Conservation (phyloP, 768 basidiomycete genomes). For the Suillus sp. region DNA sequence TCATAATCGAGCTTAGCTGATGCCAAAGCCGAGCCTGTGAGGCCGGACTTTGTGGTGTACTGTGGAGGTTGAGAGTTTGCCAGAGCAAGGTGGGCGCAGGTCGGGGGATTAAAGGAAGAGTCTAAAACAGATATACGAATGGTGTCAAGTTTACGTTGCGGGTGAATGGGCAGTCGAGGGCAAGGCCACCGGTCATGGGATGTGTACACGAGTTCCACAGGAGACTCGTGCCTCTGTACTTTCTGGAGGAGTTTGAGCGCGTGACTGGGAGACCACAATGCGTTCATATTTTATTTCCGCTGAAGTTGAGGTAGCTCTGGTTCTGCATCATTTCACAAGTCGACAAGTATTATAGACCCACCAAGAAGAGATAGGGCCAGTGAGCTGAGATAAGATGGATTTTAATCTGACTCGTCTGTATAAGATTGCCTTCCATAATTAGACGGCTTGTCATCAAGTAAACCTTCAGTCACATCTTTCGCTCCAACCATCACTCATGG, state of each 20-base stretch:
- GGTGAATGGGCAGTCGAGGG: constrained; percentile 19
- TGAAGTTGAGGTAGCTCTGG: neutral
- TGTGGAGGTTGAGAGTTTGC: constrained; percentile 43
- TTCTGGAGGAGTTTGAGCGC: constrained; percentile 25
- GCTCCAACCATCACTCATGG: constrained; percentile 39
- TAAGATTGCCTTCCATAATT: constrained; percentile 13
- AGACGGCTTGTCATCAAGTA: neutral
- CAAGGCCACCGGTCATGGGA: constrained; percentile 71
- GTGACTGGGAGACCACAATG: constrained; percentile 17
- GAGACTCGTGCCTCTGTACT: constrained; percentile 47
- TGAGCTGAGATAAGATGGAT: neutral
- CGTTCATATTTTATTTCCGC: neutral
- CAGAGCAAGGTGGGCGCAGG: constrained; percentile 80
- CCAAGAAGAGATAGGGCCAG: neutral
- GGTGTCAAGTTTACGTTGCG: constrained; percentile 16
- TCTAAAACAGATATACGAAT: constrained; percentile 78
- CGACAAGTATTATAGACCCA: neutral
- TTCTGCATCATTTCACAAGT: neutral
- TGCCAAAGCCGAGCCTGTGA: neutral
- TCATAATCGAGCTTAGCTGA: constrained; percentile 51
- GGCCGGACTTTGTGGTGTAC: neutral
- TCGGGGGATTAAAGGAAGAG: constrained; percentile 93
- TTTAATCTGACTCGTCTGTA: neutral
- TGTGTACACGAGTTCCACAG: constrained; percentile 61
- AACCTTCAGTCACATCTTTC: constrained; percentile 6